Base-by-base conservation (phyloP, 768 basidiomycete genomes). In the Mycena capillaripes region DNA sequence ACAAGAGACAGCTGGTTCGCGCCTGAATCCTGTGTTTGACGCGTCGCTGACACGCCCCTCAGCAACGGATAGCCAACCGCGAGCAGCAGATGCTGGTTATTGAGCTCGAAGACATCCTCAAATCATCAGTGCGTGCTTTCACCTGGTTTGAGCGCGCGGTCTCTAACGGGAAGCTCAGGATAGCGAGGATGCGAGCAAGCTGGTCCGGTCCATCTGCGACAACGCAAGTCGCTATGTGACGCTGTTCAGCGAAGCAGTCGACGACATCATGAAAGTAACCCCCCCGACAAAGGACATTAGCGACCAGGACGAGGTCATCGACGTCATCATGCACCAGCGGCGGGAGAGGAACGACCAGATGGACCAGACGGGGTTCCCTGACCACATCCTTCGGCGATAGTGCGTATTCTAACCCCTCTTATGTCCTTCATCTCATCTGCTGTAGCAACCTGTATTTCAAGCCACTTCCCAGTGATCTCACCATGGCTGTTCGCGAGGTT, bases 31-130 rank as follows among this genome's bases (percentile, higher is more conserved):
- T 55, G 64, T 73, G 74, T 76, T 78, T 75, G 75, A 81, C 79
- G 81, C 76, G 77, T 82, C 70, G 61, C 75, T 55, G 69, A 78
- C 78, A 76, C 66, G 65, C 76, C 48, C 29, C 76, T 32, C 77
- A 97, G 96, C 95, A 96, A 97, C 85, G 86, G 52, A 90, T 99
- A 70, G 95, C 97, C 59, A 97, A 99, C 82, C 90, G 98, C 40
- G 95, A 98, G 72, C 93, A 96, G 81, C 91, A 96, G 75, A 94
- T 94, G 89, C 84, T 99, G 12, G 85, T 92, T 46, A 90, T 99
- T 71, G 96, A 97, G 76, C 81, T 99, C 27, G 95, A 96, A 79
- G 98, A 99, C 82, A 84, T 99, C 46, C 86, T 87, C 71, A 87
- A 91, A 73, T 97, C 93, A 76, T 72, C 74, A 2, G 73, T 78